Evolutionary conservation across 2,329 filamentous ascomycete species (phyloP).

Genomic region (Calycina herbarum): DNA sequence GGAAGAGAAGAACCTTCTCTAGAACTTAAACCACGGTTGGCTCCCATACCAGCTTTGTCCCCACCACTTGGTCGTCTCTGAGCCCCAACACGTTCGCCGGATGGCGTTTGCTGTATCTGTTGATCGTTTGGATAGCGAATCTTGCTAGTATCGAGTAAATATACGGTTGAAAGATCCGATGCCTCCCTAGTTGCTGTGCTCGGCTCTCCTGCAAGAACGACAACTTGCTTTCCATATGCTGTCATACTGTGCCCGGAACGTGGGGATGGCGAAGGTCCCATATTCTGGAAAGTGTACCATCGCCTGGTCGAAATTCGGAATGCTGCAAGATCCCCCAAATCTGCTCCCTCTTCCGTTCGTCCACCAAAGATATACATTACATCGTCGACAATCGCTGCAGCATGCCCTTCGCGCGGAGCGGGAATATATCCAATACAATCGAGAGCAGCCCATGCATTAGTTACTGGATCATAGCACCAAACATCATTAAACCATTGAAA

Average conservation of each 20-base stretch:
- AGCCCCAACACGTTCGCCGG: constrained; percentile 42
- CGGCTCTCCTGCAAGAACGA: constrained; percentile 91
- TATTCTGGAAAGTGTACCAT: constrained; percentile 99
- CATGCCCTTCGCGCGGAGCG: constrained; percentile 88
- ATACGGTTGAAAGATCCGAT: constrained; percentile 83
- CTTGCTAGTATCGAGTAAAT: constrained; percentile 91
- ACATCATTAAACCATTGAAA: constrained; percentile 99
- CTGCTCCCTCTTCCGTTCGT: constrained; percentile 87
- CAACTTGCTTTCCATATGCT: constrained; percentile 84
- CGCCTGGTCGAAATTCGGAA: constrained; percentile 78
- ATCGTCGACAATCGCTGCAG: constrained; percentile 88
- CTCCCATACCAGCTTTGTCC: constrained; percentile 32
- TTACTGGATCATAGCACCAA: constrained; percentile 86
- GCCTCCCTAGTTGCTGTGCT: constrained; percentile 81
- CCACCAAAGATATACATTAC: constrained; percentile 99
- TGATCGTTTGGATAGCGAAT: constrained; percentile 90
- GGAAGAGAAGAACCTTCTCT: constrained; percentile 32
- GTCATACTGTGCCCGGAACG: constrained; percentile 98
- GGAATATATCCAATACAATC: constrained; percentile 99
- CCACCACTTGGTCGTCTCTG: constrained; percentile 46
- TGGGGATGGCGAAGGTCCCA: constrained; percentile 93
- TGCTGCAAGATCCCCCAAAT: constrained; percentile 90
- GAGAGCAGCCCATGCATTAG: constrained; percentile 81
- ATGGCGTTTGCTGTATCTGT: constrained; percentile 40
- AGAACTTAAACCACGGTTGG: constrained; percentile 31